phyloP scores from a whole-genome alignment of 2,329 filamentous ascomycete genomes.

The Colletotrichum eleusines region DNA sequence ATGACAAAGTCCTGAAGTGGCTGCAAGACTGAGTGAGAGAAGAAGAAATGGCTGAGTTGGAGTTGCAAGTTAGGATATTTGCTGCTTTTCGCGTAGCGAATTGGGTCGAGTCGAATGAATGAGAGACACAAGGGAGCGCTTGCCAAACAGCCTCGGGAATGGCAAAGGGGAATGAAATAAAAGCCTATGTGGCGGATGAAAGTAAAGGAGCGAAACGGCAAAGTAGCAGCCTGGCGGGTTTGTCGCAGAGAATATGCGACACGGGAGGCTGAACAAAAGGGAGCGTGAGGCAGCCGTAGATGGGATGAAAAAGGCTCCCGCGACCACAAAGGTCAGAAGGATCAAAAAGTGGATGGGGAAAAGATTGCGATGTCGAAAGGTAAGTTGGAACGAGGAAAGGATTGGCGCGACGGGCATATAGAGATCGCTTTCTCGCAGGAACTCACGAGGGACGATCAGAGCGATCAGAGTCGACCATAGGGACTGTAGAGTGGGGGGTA shows the following conservation, averaged over 20 bases:
- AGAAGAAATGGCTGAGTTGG: conserved; percentile 22
- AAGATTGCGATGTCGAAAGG: conserved; percentile 13
- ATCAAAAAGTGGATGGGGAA: conserved; percentile 16
- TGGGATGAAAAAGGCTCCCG: conserved; percentile 18
- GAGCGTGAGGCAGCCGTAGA: conserved; percentile 23
- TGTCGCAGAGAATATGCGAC: conserved; percentile 23
- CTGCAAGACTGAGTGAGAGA: conserved; percentile 26
- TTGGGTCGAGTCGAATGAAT: conserved; percentile 7
- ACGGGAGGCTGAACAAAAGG: conserved; percentile 4
- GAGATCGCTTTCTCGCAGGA: conserved; percentile 17
- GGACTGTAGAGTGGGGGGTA: neutral
- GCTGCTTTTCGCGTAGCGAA: neutral
- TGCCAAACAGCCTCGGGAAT: conserved; percentile 34
- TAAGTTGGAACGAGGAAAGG: conserved; percentile 22
- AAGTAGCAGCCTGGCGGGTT: conserved; percentile 21
- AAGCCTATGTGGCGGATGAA: neutral
- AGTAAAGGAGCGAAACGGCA: conserved; percentile 32
- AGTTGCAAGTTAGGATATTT: neutral
- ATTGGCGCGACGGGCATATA: conserved; percentile 31
- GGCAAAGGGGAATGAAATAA: conserved; percentile 14
- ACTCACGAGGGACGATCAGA: conserved; percentile 30
- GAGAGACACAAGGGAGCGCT: conserved; percentile 24
- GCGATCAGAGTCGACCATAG: conserved; percentile 9
- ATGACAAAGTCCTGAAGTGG: conserved; percentile 15
- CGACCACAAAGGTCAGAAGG: conserved; percentile 11